A percentile compares a stretch with the other conserved stretches of the same genome.
Evolutionary conservation across 768 basidiomycete species (phyloP).

Genomic region (Naganishia randhawae): DNA sequence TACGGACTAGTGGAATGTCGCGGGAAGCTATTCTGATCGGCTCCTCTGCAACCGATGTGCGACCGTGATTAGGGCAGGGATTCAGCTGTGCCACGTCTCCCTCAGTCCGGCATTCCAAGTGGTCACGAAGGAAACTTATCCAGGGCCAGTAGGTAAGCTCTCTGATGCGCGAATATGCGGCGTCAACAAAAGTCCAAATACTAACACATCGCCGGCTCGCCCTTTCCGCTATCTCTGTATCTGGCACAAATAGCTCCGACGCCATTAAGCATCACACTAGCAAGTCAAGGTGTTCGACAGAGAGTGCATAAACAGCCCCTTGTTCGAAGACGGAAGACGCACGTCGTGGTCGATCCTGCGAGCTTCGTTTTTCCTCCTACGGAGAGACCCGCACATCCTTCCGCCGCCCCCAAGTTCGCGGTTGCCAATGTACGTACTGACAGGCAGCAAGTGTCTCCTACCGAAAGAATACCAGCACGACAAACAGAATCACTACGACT

Average conservation of each 20-base stretch:
- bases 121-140: neutral
- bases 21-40: neutral
- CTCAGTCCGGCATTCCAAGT: neutral
- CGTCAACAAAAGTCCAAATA: neutral
- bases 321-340: neutral
- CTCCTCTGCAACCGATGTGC: neutral
- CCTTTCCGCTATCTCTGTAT: neutral
- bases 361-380: neutral
- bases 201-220: neutral
- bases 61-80: neutral
- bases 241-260: constrained; percentile 6
- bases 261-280: neutral
- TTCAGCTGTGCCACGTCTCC: constrained; percentile 1
- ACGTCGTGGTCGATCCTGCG: too few species aligned
- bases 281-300: constrained; percentile 5
- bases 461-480: neutral
- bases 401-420: neutral
- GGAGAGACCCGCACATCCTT: neutral
- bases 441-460: too few species aligned
- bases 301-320: neutral
- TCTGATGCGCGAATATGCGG: too few species aligned
- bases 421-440: neutral
- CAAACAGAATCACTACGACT: neutral
- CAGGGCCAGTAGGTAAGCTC: neutral
- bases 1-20: neutral